These are phyloP conservation scores for Sporothrix variecibatus DNA, from an alignment of 2,329 filamentous ascomycete genomes.

Conservation along the genomic window DNA sequence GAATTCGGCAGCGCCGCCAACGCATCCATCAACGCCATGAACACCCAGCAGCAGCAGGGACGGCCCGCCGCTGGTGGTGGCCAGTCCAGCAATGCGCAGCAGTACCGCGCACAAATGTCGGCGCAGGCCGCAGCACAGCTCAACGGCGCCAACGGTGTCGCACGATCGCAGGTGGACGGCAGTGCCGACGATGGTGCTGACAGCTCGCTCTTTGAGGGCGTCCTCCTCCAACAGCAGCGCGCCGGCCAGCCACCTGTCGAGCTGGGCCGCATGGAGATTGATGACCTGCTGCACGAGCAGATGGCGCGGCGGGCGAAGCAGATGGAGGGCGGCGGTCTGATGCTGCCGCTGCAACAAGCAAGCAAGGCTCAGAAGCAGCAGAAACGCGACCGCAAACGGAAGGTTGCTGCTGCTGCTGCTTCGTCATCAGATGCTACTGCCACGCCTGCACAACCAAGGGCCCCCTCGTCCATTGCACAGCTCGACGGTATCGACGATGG, in stretches of 20 bases:
- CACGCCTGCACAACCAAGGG: background rate
- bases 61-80: conserved; percentile 26
- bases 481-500: conserved; percentile 63
- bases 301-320: conserved; percentile 65
- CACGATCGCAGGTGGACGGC: conserved; percentile 72
- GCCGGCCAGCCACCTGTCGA: conserved; percentile 55
- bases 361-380: conserved; percentile 26
- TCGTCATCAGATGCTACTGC: background rate
- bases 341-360: conserved; percentile 68
- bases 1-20: conserved; percentile 66
- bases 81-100: conserved; percentile 33
- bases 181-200: conserved; percentile 66
- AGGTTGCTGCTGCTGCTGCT: background rate
- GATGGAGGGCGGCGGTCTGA: conserved; percentile 74
- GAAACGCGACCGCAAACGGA: conserved; percentile 33
- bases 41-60: conserved; percentile 25
- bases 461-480: conserved; percentile 38
- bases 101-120: conserved; percentile 41
- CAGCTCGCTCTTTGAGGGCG: conserved; percentile 58
- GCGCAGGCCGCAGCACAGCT: conserved; percentile 41
- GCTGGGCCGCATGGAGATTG: conserved; percentile 64
- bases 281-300: conserved; percentile 67
- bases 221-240: conserved; percentile 60
- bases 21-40: conserved; percentile 65
- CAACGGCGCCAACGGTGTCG: conserved; percentile 47